Conservation (phyloP, 352 stramenopile species). For the Ophiocytium majus region DNA sequence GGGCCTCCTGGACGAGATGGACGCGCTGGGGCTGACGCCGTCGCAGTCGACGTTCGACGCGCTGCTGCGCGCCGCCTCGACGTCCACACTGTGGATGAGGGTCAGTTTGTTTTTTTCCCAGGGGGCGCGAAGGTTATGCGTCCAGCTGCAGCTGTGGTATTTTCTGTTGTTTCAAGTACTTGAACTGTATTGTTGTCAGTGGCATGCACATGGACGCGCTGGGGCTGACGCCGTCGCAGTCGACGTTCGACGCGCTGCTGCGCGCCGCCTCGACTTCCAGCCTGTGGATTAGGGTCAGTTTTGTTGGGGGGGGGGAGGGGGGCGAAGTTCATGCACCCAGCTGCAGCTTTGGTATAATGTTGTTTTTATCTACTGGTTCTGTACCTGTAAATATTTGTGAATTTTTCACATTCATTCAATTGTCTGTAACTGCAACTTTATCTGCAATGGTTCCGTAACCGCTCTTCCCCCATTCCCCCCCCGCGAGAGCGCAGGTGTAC, state of each 20-base stretch:
- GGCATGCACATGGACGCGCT: slow-evolving; percentile 21
- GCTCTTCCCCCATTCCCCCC: too few species aligned
- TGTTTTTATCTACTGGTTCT: too few species aligned
- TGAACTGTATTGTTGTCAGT: not conserved
- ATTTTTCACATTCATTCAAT: too few species aligned
- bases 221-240: slow-evolving; percentile 23
- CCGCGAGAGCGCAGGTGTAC: too few species aligned
- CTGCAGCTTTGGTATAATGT: too few species aligned
- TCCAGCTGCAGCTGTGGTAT: not conserved
- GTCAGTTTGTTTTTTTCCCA: slow-evolving; percentile 27
- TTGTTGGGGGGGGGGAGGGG: not conserved
- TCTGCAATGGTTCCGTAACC: too few species aligned
- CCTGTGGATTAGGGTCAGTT: slow-evolving; percentile 32
- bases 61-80: slow-evolving; percentile 37
- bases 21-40: slow-evolving; percentile 32
- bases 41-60: slow-evolving; percentile 32
- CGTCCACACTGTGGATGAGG: slow-evolving; percentile 40
- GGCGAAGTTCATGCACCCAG: too few species aligned
- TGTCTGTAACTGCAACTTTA: too few species aligned
- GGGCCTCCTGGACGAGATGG: slow-evolving; percentile 37
- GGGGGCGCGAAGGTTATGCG: not conserved
- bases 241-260: slow-evolving; percentile 40
- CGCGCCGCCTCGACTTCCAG: slow-evolving; percentile 33
- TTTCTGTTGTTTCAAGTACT: not conserved
- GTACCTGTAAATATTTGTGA: too few species aligned